A percentile compares a stretch with the other conserved stretches of the same genome.
phyloP scores from a whole-genome alignment of 78 protist species.

The Dictyostelium firmibasis region DNA sequence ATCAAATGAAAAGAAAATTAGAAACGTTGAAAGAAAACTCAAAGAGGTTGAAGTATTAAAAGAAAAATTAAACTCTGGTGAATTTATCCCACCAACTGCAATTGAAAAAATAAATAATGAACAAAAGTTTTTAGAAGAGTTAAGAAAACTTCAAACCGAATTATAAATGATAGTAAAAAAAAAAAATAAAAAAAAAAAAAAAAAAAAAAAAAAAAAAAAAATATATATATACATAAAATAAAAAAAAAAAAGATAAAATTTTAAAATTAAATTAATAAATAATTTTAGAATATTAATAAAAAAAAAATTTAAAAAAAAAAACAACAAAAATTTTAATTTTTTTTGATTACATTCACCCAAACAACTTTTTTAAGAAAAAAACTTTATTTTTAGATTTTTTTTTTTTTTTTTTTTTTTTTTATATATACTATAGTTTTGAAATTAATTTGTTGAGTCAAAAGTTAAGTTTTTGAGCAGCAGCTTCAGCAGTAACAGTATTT shows the following conservation, averaged over 20 bases:
- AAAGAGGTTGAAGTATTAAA: conserved; percentile 53
- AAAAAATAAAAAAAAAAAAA: not conserved
- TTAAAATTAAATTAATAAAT: not conserved
- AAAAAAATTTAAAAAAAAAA: not conserved
- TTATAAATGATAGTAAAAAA: not conserved
- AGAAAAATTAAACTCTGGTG: conserved; percentile 24
- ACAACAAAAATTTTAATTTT: not conserved
- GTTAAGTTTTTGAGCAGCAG: conserved; percentile 1
- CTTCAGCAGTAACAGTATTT: conserved; percentile 3
- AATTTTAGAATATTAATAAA: not conserved
- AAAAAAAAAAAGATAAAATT: not conserved
- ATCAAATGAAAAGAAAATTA: conserved; percentile 50
- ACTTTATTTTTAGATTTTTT: no score
- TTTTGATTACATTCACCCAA: no score
- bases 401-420: not conserved
- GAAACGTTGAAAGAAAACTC: conserved; percentile 33
- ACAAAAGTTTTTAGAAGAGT: conserved; percentile 38
- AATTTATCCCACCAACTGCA: conserved; percentile 60
- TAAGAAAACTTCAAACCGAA: not conserved
- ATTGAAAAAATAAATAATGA: conserved; percentile 55
- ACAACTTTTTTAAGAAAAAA: no score
- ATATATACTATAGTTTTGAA: not conserved
- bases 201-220: not conserved
- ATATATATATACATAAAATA: not conserved
- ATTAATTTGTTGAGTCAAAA: conserved; percentile 14